Evolutionary conservation across 768 basidiomycete genomes (phyloP).

Genomic region (Daedalea quercina): DNA sequence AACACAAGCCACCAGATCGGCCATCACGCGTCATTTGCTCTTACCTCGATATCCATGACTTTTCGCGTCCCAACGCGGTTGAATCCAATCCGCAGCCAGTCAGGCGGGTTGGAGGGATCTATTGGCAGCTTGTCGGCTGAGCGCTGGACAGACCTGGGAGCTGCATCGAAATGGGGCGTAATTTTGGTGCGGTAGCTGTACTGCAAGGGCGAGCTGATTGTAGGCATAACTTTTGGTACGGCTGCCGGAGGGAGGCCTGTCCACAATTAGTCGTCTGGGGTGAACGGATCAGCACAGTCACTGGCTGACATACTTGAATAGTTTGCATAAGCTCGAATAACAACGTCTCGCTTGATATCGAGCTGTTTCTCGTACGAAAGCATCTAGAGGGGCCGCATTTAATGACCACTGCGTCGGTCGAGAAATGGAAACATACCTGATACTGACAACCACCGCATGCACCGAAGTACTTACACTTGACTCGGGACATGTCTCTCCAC

Average conservation of each 20-base stretch:
- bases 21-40: neutral
- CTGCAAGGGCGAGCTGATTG: slow-evolving; percentile 82
- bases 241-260: slow-evolving; percentile 47
- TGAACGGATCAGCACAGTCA: neutral
- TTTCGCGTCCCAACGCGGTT: slow-evolving; percentile 67
- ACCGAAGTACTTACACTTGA: slow-evolving; percentile 84
- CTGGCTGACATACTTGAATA: slow-evolving; percentile 45
- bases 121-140: slow-evolving; percentile 10
- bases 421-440: slow-evolving; percentile 58
- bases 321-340: slow-evolving; percentile 75
- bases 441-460: slow-evolving; percentile 92
- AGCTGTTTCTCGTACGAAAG: slow-evolving; percentile 84
- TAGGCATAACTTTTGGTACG: slow-evolving; percentile 63
- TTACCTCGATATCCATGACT: slow-evolving; percentile 88
- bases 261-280: too few species aligned
- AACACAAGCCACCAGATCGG: too few species aligned
- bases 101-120: slow-evolving; percentile 32
- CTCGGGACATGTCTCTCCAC: slow-evolving; percentile 56
- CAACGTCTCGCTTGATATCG: slow-evolving; percentile 77
- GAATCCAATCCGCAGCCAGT: slow-evolving; percentile 86
- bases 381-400: slow-evolving; percentile 44
- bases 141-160: slow-evolving; percentile 38
- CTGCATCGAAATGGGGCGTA: slow-evolving; percentile 90
- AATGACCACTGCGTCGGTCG: too few species aligned
- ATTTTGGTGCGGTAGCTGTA: slow-evolving; percentile 96